These are phyloP conservation scores for Chaetomiaceae sp. DNA, from an alignment of 2,329 filamentous ascomycete species.

Conservation along the genomic window DNA sequence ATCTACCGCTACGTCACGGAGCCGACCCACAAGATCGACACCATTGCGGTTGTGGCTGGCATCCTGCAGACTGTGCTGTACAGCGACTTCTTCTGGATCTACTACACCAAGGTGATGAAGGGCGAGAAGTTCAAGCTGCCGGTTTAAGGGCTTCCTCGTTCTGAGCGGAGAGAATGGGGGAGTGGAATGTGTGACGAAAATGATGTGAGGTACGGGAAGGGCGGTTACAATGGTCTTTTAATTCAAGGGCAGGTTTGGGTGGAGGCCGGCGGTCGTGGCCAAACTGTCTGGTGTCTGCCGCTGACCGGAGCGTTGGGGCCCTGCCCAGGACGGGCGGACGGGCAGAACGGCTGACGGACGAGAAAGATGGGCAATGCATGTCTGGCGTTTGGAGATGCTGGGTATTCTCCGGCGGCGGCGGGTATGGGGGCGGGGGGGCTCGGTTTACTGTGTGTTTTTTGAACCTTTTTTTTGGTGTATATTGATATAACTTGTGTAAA, in stretches of 20 bases:
- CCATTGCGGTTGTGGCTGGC: conserved; percentile 82
- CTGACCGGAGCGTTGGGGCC: not conserved
- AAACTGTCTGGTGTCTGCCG: not conserved
- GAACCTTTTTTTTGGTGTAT: conserved; percentile 8
- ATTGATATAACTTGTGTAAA: conserved; percentile 9
- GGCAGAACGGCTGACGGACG: too few relatives aligned
- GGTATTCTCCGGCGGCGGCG: not conserved
- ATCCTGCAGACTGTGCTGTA: conserved; percentile 92
- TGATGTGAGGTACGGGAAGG: not conserved
- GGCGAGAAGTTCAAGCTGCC: conserved; percentile 84
- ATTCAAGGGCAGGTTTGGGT: not conserved
- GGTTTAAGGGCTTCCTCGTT: too few relatives aligned
- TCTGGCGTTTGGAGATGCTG: conserved; percentile 19
- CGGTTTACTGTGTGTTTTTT: not conserved
- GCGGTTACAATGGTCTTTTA: not conserved
- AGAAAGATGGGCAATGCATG: conserved; percentile 14
- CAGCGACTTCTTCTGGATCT: conserved; percentile 99
- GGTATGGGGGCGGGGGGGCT: not conserved
- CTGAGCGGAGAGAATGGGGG: too few relatives aligned
- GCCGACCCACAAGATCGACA: conserved; percentile 66
- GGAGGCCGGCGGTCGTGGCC: not conserved
- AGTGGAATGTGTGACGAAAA: conserved; percentile 9
- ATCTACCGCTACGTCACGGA: conserved; percentile 84
- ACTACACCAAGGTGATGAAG: conserved; percentile 93
- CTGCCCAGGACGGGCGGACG: not conserved